Percentiles rank a stretch among this genome's conserved stretches.
Evolutionary conservation across 2,329 filamentous ascomycete species (phyloP).

Genomic region (Talaromyces verruculosus): DNA sequence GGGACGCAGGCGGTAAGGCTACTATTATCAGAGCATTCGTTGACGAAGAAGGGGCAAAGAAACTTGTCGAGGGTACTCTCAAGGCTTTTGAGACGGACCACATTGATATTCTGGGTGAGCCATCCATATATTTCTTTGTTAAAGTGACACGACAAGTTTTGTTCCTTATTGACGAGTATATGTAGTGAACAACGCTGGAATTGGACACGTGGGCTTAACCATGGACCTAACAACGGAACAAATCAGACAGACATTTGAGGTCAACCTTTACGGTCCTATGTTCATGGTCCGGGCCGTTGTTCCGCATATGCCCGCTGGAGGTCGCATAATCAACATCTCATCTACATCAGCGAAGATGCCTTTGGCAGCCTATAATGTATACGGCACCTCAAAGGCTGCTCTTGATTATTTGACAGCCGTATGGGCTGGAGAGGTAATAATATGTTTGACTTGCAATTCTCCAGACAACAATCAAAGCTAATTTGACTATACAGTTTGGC

Average conservation of each 20-base stretch:
- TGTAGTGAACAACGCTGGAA: slow-evolving; percentile 11
- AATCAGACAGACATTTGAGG: slow-evolving; percentile 3
- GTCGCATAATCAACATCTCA: slow-evolving; percentile 19
- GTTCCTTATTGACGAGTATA: not conserved
- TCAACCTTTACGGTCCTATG: not conserved
- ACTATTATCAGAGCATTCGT: not conserved
- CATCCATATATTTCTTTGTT: no score
- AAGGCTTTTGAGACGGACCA: slow-evolving; percentile 3
- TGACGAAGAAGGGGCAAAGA: not conserved
- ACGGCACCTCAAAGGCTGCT: slow-evolving; percentile 3
- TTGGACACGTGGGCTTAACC: not conserved
- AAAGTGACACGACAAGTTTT: not conserved
- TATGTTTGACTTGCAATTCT: not conserved
- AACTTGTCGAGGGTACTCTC: not conserved
- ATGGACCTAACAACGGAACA: not conserved
- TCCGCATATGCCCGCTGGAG: slow-evolving; percentile 5
- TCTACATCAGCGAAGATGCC: not conserved
- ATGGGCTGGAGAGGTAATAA: slow-evolving; percentile 13
- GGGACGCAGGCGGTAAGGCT: not conserved
- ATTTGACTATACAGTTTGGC: not conserved
- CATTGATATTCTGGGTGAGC: slow-evolving; percentile 13
- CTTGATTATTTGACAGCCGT: slow-evolving; percentile 4
- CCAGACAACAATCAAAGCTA: not conserved
- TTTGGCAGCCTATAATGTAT: not conserved
- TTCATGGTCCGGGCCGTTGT: slow-evolving; percentile 10